These are phyloP conservation scores for Lasiosphaeriaceae sp. DNA, from an alignment of 495 filamentous ascomycete genomes.

Conservation along the genomic window DNA sequence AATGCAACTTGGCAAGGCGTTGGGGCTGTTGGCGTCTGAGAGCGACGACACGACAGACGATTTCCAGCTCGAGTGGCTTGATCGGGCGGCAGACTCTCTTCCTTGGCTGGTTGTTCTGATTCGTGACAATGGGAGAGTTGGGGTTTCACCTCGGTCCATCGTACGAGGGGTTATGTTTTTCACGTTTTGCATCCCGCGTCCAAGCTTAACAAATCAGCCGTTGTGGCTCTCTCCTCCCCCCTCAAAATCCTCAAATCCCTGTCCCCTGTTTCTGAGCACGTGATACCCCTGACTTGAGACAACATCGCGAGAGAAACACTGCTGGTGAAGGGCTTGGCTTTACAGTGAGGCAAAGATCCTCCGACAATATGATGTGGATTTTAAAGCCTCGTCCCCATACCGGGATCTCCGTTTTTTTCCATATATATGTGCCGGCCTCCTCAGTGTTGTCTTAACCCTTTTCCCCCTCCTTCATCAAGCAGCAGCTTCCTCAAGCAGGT, in stretches of 20 bases:
- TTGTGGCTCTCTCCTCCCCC: not conserved
- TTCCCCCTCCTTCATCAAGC: not conserved
- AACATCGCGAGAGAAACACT: not conserved
- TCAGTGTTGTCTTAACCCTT: not conserved
- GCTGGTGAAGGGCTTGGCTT: not conserved
- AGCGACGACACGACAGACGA: conserved; percentile 6
- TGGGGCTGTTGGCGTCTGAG: too few relatives aligned
- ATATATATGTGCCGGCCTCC: not conserved
- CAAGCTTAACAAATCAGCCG: conserved; percentile 4
- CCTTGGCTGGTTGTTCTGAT: not conserved
- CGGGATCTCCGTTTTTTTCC: too few relatives aligned
- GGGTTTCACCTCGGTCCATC: conserved; percentile 2
- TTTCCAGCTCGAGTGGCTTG: conserved; percentile 19
- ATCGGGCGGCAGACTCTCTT: too few relatives aligned
- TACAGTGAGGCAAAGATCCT: not conserved
- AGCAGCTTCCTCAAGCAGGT: too few relatives aligned
- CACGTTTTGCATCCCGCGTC: conserved; percentile 1
- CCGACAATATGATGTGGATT: not conserved
- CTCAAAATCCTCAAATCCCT: not conserved
- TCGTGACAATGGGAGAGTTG: not conserved
- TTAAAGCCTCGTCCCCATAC: too few relatives aligned
- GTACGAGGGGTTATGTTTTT: conserved; percentile 15
- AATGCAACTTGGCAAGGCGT: too few relatives aligned
- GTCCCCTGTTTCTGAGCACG: conserved; percentile 14
- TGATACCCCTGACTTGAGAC: conserved; percentile 25